Conservation (phyloP, 305 asterid genomes). For the Salvia sclarea region DNA sequence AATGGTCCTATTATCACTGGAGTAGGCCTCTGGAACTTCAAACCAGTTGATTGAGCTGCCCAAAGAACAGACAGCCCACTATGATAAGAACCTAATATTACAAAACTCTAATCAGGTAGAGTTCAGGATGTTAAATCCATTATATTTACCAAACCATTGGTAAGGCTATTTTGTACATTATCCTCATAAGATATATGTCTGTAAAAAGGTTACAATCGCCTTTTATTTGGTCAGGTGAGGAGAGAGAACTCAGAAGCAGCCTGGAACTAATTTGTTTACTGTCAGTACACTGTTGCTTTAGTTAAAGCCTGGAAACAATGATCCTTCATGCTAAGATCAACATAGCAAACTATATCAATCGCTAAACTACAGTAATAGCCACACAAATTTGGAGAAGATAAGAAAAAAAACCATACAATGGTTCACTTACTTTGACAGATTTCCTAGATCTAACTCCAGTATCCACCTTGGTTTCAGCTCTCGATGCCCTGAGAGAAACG, state of each 20-base stretch:
- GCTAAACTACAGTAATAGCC: not conserved
- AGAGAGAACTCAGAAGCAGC: too few species aligned
- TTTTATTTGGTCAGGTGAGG: too few species aligned
- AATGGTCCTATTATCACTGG: not conserved
- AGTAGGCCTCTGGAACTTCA: not conserved
- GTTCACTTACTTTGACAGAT: slow-evolving; percentile 58
- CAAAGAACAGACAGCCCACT: too few species aligned
- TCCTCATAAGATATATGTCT: not conserved
- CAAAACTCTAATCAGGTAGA: not conserved
- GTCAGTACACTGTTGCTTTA: too few species aligned
- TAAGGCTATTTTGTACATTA: too few species aligned
- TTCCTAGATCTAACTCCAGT: slow-evolving; percentile 47
- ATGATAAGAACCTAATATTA: too few species aligned
- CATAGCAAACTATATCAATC: not conserved
- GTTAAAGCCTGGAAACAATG: too few species aligned
- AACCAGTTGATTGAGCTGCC: not conserved
- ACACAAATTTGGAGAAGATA: slow-evolving; percentile 14
- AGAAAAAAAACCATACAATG: slow-evolving; percentile 18
- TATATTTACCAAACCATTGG: too few species aligned
- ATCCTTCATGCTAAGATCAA: not conserved
- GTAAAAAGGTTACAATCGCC: not conserved
- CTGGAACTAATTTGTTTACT: not conserved
- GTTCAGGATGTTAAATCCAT: not conserved
- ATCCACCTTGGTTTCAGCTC: slow-evolving; percentile 49
- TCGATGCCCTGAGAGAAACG: slow-evolving; percentile 55